Evolutionary conservation across 1,284 basidiomycete genomes (phyloP).

Genomic region (Trichosporon sp.): DNA sequence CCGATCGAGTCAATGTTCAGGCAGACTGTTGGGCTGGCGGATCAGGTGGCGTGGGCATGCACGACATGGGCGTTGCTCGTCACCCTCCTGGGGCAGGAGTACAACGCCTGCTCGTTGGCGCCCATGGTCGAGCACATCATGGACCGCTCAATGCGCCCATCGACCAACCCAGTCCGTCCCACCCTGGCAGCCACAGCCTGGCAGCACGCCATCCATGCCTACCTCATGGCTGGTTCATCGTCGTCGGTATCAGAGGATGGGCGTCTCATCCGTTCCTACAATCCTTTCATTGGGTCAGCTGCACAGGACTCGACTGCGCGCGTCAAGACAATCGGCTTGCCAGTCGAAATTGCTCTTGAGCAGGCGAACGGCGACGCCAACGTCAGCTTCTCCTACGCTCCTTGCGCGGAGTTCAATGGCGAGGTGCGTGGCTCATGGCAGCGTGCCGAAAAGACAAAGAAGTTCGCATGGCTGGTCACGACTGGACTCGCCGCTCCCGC

Average conservation of each 20-base stretch:
- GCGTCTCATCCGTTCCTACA: constrained; percentile 27
- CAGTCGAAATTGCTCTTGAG: constrained; percentile 24
- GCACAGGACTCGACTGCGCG: constrained; percentile 23
- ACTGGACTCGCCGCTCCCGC: constrained; percentile 25
- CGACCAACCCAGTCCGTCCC: constrained; percentile 30
- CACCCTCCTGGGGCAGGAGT: constrained; percentile 40
- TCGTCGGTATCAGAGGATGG: constrained; percentile 22
- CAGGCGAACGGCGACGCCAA: constrained; percentile 14
- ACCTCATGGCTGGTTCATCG: constrained; percentile 29
- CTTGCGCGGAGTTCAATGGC: constrained; percentile 15
- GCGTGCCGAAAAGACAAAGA: constrained; percentile 32
- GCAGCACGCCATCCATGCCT: constrained; percentile 45
- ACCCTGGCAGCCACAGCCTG: constrained; percentile 39
- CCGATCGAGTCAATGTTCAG: constrained; percentile 31
- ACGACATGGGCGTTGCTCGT: constrained; percentile 42
- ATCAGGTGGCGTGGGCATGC: constrained; percentile 44
- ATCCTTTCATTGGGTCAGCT: constrained; percentile 25
- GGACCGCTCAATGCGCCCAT: constrained; percentile 33
- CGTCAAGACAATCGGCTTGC: constrained; percentile 24
- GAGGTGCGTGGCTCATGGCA: constrained; percentile 30
- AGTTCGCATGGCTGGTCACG: constrained; percentile 30
- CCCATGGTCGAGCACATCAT: constrained; percentile 40
- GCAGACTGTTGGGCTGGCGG: constrained; percentile 25
- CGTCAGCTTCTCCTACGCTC: constrained; percentile 6
- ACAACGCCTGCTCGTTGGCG: constrained; percentile 29